These are phyloP conservation scores for Geotrichum bryndzae DNA, from an alignment of 1,139 yeast species.

Conservation along the genomic window DNA sequence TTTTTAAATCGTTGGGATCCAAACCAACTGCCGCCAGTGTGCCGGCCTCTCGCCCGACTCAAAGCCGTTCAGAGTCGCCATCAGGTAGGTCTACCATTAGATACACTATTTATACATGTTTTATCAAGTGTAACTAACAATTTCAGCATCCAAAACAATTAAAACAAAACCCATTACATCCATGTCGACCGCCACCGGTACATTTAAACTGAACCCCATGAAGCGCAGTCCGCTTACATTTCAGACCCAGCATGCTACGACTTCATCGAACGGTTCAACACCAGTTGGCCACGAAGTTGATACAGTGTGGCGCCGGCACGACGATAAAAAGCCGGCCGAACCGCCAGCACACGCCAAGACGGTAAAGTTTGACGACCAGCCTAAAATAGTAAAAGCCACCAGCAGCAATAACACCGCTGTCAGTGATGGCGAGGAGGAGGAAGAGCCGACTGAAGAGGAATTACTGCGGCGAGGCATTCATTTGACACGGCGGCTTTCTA, in stretches of 20 bases:
- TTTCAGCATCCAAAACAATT: slow-evolving; percentile 3
- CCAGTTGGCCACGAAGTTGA: not conserved
- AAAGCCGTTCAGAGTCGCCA: not conserved
- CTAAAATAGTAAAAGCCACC: not conserved
- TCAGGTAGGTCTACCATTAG: not conserved
- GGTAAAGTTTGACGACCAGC: not conserved
- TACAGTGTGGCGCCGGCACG: not conserved
- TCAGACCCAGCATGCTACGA: not conserved
- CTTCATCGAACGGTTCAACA: not conserved
- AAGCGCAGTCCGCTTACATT: slow-evolving; percentile 22
- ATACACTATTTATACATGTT: not conserved
- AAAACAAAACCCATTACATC: slow-evolving; percentile 14
- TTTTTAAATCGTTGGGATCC: slow-evolving; percentile 27
- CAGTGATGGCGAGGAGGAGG: slow-evolving; percentile 10
- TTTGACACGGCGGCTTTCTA: slow-evolving; percentile 33
- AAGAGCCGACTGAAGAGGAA: slow-evolving; percentile 33
- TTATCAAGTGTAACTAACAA: slow-evolving; percentile 1
- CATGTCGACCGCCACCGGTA: slow-evolving; percentile 32
- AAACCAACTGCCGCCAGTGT: slow-evolving; percentile 11
- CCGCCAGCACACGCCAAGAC: not conserved
- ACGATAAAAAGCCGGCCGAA: slow-evolving; percentile 5
- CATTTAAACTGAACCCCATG: slow-evolving; percentile 34
- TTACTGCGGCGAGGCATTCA: slow-evolving; percentile 35
- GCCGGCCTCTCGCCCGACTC: slow-evolving; percentile 16
- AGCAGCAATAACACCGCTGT: not conserved